A percentile compares a stretch with the other conserved stretches of the same genome.
Conservation (phyloP, 805 yeast species). For the Yarrowia sp. region DNA sequence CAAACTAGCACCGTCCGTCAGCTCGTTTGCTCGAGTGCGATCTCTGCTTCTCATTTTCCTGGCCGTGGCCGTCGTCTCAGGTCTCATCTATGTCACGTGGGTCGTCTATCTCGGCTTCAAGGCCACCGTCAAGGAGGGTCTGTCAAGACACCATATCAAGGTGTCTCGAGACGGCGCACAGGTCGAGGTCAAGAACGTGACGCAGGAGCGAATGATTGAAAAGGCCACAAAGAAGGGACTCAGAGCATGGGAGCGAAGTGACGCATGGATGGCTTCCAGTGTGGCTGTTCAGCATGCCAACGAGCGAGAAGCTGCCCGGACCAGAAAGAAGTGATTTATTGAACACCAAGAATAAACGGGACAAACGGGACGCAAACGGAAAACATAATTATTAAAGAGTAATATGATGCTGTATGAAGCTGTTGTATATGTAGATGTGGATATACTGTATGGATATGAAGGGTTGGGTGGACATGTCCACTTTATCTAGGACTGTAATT, state of each 20-base stretch:
- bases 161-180: conserved; percentile 26
- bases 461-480: no score
- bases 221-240: conserved; percentile 22
- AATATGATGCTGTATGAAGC: no score
- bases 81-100: conserved; percentile 1
- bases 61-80: conserved; percentile 4
- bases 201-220: conserved; percentile 26
- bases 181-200: conserved; percentile 21
- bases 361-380: no score
- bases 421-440: no score
- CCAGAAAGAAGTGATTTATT: background rate
- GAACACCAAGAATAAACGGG: background rate
- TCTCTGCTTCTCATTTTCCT: conserved; percentile 9
- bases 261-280: conserved; percentile 13
- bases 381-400: background rate
- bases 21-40: conserved; percentile 14
- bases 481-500: no score
- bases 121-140: conserved; percentile 22
- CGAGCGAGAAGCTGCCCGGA: conserved; percentile 11
- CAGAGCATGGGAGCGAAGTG: conserved; percentile 22
- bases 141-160: conserved; percentile 12
- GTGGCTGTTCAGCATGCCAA: conserved; percentile 8
- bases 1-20: background rate
- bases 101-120: conserved; percentile 6
- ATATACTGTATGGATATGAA: no score